These are phyloP conservation scores for Mortierella sp. DNA, from an alignment of 371 early-diverging fungal genomes.

Conservation along the genomic window DNA sequence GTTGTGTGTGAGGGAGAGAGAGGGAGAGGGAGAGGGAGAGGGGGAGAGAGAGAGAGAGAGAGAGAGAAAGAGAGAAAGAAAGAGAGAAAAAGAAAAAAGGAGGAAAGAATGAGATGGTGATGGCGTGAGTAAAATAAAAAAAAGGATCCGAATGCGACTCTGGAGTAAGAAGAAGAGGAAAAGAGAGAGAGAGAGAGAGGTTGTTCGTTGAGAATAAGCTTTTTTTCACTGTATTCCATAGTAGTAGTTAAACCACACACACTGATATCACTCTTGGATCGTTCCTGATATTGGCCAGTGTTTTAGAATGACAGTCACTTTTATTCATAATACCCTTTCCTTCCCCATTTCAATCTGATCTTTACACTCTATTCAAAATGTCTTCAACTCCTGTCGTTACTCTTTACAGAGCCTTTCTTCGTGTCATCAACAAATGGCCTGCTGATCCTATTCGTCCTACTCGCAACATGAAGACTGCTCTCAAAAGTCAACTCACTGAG, in stretches of 20 bases:
- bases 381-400: slow-evolving; percentile 24
- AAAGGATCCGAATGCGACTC: neutral
- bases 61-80: slow-evolving; percentile 1
- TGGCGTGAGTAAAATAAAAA: neutral
- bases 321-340: slow-evolving; percentile 4
- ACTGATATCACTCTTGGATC: too few species aligned
- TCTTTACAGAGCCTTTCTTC: slow-evolving; percentile 67
- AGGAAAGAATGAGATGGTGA: neutral
- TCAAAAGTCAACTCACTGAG: slow-evolving; percentile 66
- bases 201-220: too few species aligned
- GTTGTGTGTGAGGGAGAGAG: neutral
- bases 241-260: too few species aligned
- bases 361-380: neutral
- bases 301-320: too few species aligned
- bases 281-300: neutral
- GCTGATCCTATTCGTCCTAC: slow-evolving; percentile 71
- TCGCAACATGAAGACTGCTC: slow-evolving; percentile 69
- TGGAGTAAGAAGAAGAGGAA: slow-evolving; percentile 3
- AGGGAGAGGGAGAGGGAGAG: neutral
- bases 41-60: neutral
- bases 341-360: neutral
- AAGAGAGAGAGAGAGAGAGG: neutral
- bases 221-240: too few species aligned
- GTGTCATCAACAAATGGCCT: slow-evolving; percentile 68
- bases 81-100: neutral